Evolutionary conservation across 208 protist species (phyloP).

Genomic region (Acanthamoeba divionensis): DNA sequence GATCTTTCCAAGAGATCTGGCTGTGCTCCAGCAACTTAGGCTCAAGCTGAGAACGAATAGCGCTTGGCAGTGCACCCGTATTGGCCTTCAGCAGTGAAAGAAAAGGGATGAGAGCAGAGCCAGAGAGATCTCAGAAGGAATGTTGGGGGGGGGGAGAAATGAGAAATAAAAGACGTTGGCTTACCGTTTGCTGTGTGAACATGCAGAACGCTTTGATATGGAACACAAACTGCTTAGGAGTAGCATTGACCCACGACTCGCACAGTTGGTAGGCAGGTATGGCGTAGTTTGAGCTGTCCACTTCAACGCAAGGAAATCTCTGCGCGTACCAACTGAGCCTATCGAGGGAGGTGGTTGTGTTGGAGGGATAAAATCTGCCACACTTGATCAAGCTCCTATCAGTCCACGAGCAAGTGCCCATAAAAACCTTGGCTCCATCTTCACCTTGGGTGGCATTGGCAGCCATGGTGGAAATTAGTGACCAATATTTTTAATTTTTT

Average conservation of each 20-base stretch:
- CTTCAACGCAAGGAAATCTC: background rate
- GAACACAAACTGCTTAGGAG: background rate
- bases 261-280: conserved; percentile 20
- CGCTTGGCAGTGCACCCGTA: background rate
- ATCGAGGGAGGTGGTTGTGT: background rate
- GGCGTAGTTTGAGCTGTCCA: conserved; percentile 32
- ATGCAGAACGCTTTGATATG: conserved; percentile 41
- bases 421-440: no score
- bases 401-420: conserved; percentile 43
- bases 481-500: no score
- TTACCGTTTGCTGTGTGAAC: background rate
- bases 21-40: background rate
- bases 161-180: background rate
- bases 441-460: no score
- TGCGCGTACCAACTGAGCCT: conserved; percentile 5
- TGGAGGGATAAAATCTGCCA: conserved; percentile 36
- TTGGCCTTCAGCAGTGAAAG: background rate
- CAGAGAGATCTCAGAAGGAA: background rate
- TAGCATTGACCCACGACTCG: background rate
- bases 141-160: background rate
- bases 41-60: background rate
- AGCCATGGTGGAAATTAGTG: no score
- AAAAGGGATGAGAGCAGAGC: background rate
- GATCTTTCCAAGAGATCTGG: background rate
- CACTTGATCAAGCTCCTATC: background rate